Evolutionary conservation across 2,329 filamentous ascomycete species (phyloP).

Genomic region (Colletotrichum neosansevieriae): DNA sequence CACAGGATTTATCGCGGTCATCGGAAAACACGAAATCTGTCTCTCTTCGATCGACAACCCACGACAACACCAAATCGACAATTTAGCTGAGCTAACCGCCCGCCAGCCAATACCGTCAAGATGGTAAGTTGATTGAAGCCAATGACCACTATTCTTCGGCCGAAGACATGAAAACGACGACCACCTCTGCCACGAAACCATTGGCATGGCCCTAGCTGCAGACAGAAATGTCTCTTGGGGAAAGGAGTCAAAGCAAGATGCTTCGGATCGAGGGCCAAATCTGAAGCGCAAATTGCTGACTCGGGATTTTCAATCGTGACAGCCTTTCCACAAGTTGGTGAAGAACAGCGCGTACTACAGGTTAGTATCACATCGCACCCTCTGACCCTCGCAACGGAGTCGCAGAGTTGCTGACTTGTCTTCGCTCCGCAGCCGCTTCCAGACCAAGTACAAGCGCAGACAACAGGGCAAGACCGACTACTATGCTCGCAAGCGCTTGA

Average conservation of each 20-base stretch:
- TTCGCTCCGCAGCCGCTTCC: constrained; percentile 79
- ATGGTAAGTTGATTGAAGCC: constrained; percentile 73
- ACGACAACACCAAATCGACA: constrained; percentile 44
- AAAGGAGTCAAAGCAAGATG: constrained; percentile 94
- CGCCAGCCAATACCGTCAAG: constrained; percentile 66
- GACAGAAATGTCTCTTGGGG: constrained; percentile 58
- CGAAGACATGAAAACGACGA: constrained; percentile 19
- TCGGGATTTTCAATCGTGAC: constrained; percentile 69
- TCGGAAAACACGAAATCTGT: constrained; percentile 39
- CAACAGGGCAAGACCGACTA: constrained; percentile 99
- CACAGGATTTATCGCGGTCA: constrained; percentile 47
- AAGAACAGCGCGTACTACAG: constrained; percentile 99
- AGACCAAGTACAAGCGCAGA: constrained; percentile 99
- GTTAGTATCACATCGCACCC: constrained; percentile 65
- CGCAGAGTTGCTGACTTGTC: constrained; percentile 7
- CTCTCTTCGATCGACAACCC: constrained; percentile 41
- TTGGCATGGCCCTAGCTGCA: constrained; percentile 44
- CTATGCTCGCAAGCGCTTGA: constrained; percentile 99
- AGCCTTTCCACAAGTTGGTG: constrained; percentile 93
- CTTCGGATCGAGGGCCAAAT: constrained; percentile 81
- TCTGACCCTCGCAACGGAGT: background rate
- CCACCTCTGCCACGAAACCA: constrained; percentile 48
- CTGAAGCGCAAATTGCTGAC: constrained; percentile 99
- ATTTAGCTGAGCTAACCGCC: constrained; percentile 39
- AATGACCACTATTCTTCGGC: constrained; percentile 22